phyloP scores from a whole-genome alignment of 164 flowering plant genomes.

The Piper longum region DNA sequence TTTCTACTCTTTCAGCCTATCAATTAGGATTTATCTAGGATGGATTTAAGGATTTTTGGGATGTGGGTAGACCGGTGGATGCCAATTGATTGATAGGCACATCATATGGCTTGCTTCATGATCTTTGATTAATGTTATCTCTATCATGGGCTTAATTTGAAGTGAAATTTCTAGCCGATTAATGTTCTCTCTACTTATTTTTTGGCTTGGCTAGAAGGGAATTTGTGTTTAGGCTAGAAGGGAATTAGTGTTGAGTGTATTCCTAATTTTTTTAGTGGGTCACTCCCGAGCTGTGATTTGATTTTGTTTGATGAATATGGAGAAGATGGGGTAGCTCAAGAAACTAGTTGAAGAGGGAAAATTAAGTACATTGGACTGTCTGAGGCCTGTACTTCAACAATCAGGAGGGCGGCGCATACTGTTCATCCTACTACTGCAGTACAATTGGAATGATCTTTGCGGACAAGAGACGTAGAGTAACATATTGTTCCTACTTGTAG shows the following conservation, averaged over 20 bases:
- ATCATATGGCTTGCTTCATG: too few species aligned
- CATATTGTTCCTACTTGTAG: conserved; percentile 20
- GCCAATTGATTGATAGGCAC: not conserved
- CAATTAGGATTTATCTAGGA: not conserved
- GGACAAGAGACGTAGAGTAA: conserved; percentile 17
- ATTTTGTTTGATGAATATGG: not conserved
- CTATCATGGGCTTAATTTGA: too few species aligned
- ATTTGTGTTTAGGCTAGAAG: not conserved
- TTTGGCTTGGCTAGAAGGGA: not conserved
- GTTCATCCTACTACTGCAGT: conserved; percentile 17
- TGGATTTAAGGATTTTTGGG: too few species aligned
- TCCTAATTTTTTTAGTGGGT: too few species aligned
- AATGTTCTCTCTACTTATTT: not conserved
- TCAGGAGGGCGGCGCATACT: conserved; percentile 19
- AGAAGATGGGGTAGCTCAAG: conserved; percentile 10
- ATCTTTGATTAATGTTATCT: too few species aligned
- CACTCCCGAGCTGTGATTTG: not conserved
- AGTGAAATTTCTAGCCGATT: not conserved
- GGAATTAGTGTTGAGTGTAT: not conserved
- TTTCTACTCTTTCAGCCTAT: too few species aligned
- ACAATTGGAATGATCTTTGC: conserved; percentile 21
- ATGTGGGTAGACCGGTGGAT: too few species aligned
- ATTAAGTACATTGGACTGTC: conserved; percentile 15
- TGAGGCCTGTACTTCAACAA: conserved; percentile 15
- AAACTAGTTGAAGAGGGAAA: conserved; percentile 19